Base-by-base conservation (phyloP, 306 rosid species). In the Lotus japonicus region DNA sequence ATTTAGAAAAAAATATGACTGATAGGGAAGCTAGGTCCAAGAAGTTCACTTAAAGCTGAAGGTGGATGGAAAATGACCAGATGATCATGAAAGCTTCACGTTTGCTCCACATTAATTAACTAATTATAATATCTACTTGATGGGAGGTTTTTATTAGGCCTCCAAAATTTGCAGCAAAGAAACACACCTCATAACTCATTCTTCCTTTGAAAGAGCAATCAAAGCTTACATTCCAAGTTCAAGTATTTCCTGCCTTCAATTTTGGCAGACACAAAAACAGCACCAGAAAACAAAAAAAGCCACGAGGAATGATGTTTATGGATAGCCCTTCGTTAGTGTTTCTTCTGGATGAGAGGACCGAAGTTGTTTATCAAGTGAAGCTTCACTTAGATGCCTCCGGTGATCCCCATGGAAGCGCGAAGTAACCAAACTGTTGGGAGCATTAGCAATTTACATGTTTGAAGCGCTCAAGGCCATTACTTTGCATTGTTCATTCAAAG, bases 221-320 rank as follows among this genome's bases (percentile, higher is more conserved):
- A 73, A 68, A 71, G 64, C 75, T 75, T 51, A 33, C 58, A 54
- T 70, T 80, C 64, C 71, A 70, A 75, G 69, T 57, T 52, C 64
- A 77, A 63, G 64, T 58, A 64, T 48, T 49, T 49, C 75, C 46
- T 18, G 76, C 57, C 26, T 58, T 70, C 49, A 65, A 33, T 55
- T 36, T 56, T 5, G 67, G 43, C 58, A 74, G 49, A 48, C 35
- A 54, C 28, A 7, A 21, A 56, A 51, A 42, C 60, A 67, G 72
- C 72, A 73, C 77, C 41, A 72, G 66, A 77, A 58, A 71, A 64
- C 58, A 68, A 68, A 66, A 66, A 9, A 48, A 74, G 36, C 46
- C 45, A 19, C 5, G 10, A 35, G 33, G 33, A 74, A 7, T 8
- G 26, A 66, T 57, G 79, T 71, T 43, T 79, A 42, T 35, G 65